Conservation (phyloP, 495 filamentous ascomycete genomes). For the Podospora pseudoanserina region DNA sequence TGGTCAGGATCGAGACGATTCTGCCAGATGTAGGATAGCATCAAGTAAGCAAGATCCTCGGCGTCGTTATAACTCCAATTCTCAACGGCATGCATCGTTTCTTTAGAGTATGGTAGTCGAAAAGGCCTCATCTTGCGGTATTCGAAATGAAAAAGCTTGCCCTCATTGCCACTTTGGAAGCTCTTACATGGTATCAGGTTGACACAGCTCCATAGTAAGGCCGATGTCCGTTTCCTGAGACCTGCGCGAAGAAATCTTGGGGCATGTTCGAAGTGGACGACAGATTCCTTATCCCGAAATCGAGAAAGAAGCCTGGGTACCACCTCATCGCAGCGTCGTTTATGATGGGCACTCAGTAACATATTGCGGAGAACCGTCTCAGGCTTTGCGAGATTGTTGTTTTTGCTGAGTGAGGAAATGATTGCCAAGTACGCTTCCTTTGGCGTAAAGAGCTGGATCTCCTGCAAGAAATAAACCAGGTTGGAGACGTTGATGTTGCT, state of each 20-base stretch:
- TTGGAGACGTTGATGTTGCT: neutral
- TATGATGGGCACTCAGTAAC: neutral
- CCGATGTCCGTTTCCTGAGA: neutral
- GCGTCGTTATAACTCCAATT: too few species aligned
- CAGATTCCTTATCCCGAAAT: too few species aligned
- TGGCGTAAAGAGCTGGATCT: neutral
- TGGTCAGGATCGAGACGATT: too few species aligned
- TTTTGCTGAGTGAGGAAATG: neutral
- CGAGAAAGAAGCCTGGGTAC: too few species aligned
- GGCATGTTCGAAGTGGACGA: too few species aligned
- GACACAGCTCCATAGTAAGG: neutral
- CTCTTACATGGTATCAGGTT: neutral
- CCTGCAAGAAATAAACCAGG: neutral
- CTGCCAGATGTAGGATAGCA: too few species aligned
- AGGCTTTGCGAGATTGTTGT: neutral
- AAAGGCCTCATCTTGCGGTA: neutral
- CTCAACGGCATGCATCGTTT: too few species aligned
- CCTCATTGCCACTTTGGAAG: neutral
- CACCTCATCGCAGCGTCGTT: neutral
- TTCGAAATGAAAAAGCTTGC: neutral
- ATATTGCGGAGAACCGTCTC: neutral
- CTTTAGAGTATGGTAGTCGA: neutral
- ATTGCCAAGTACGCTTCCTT: neutral
- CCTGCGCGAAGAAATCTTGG: too few species aligned
- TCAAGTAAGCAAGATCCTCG: too few species aligned